Base-by-base conservation (phyloP, 192 early-diverging fungal genomes). In the Entomortierella chlamydospora region DNA sequence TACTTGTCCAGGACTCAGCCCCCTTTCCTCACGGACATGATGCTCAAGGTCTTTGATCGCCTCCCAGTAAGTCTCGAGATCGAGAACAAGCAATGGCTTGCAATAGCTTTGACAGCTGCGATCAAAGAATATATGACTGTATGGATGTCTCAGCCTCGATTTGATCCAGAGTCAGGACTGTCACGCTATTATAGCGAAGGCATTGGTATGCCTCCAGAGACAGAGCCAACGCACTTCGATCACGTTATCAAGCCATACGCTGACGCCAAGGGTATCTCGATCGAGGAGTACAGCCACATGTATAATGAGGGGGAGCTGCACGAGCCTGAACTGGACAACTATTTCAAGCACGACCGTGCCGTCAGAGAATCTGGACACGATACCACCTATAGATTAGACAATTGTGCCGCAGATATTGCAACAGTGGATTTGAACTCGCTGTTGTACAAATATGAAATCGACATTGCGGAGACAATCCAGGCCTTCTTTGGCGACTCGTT, bases 11-110 rank as follows among this genome's bases (percentile, higher is more conserved):
- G 98, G 28, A 98, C 97, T 10, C 98, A 99, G 83, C 98, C 98
- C 18, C 98, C 98, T 9, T 98, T 99, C 82, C 82, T 99, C 50
- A 98, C 96, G 0, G 97, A 99, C 78, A 99, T 99, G 98, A 87
- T 91, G 6, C 85, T 94, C 59, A 88, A 92, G 66, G 92, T 95
- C n/a, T 92, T 86, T 57, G 85, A 88, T 67, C 81, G 82, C 8
- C 85, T 96, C 56, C 73, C 85, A 3, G 63, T 78, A 3, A 82
- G 80, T 68, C 57, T 79, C 18, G 73, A 84, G 37, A 53, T 81
- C 17, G 79, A 83, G 59, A 91, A 91, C 74, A 87, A 88, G 68
- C 82, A 72, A 15, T 98, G 97, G 97, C 84, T 96, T 22, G 83
- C 88, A 31, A 70, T 79, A 13, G 81, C 85, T 9, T 73, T 96